A percentile compares a stretch with the other conserved stretches of the same genome.
phyloP scores from a whole-genome alignment of 169 alveolate genomes.

The Eimeria sp. region DNA sequence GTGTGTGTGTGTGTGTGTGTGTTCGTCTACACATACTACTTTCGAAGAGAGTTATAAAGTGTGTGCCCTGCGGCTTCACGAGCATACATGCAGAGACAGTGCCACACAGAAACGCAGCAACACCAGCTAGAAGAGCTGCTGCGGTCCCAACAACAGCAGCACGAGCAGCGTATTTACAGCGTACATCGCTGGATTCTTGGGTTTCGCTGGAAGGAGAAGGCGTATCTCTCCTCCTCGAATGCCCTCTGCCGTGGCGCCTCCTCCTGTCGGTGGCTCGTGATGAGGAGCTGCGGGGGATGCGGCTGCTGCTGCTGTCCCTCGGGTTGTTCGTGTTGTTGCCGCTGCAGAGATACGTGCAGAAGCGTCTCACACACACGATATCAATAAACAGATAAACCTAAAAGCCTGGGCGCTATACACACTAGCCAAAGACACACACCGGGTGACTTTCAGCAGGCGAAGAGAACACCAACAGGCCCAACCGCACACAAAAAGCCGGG shows the following conservation, averaged over 20 bases:
- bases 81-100: not conserved
- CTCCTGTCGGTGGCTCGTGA: conserved; percentile 45
- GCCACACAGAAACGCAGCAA: not conserved
- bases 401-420: not conserved
- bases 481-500: not conserved
- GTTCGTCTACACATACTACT: no score
- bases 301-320: conserved; percentile 54
- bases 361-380: not conserved
- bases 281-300: conserved; percentile 22
- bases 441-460: not conserved
- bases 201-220: conserved; percentile 70
- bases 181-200: conserved; percentile 58
- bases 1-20: not conserved
- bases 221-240: conserved; percentile 49
- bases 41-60: not conserved
- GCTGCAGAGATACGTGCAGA: not conserved
- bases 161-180: not conserved
- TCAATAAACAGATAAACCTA: not conserved
- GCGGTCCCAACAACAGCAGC: not conserved
- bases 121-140: not conserved
- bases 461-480: no score
- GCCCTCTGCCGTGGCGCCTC: conserved; percentile 71
- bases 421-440: not conserved
- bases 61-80: not conserved
- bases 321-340: conserved; percentile 62